These are phyloP conservation scores for Carex myosuroides DNA, from an alignment of 176 grass and related monocot genomes.

Conservation along the genomic window DNA sequence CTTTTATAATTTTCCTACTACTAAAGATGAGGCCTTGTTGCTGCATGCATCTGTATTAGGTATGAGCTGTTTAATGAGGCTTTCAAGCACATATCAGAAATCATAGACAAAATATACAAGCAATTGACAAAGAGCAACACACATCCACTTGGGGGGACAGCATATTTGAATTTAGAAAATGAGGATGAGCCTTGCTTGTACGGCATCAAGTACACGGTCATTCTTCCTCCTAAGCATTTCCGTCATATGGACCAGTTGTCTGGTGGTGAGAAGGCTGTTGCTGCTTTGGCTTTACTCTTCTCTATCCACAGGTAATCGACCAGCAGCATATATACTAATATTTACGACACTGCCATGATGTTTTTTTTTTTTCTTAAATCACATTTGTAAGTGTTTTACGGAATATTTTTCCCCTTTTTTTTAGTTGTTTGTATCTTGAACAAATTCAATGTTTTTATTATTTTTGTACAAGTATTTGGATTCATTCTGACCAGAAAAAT, in stretches of 20 bases:
- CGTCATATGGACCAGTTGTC: constrained; percentile 99
- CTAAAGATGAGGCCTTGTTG: constrained; percentile 20
- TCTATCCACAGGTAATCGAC: constrained; percentile 97
- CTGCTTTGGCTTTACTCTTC: constrained; percentile 93
- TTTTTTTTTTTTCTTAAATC: not conserved
- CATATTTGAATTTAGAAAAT: constrained; percentile 97
- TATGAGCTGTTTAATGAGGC: constrained; percentile 92
- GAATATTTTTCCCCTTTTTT: not conserved
- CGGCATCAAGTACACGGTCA: constrained; percentile 97
- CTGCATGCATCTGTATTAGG: constrained; percentile 31
- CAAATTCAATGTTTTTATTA: not conserved
- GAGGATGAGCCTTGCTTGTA: constrained; percentile 91
- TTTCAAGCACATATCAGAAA: constrained; percentile 98
- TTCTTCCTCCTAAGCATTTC: constrained; percentile 93
- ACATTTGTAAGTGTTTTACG: not conserved
- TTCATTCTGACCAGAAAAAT: not conserved
- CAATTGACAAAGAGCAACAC: constrained; percentile 95
- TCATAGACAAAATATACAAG: constrained; percentile 97
- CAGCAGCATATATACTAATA: constrained; percentile 19
- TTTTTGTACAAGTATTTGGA: not conserved
- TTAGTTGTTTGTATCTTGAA: not conserved
- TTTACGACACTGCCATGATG: not conserved
- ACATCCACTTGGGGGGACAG: constrained; percentile 91
- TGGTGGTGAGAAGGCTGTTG: constrained; percentile 95
- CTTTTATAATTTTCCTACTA: not conserved